Base-by-base conservation (phyloP, 1,284 basidiomycete species). In the Tremellales sp. region DNA sequence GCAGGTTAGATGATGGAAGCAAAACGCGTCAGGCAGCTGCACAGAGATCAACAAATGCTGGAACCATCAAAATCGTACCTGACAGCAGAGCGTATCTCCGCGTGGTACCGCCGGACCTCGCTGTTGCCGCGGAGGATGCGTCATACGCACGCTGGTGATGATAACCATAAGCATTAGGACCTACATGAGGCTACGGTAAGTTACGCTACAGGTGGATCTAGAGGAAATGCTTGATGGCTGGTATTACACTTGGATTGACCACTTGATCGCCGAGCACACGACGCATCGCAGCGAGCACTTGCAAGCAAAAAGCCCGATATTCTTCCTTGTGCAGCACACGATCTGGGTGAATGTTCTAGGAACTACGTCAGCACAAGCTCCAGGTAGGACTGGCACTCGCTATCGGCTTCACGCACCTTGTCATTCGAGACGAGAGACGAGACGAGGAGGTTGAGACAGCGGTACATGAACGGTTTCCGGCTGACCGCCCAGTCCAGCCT, bases 381-480 rank as follows among this genome's bases (percentile, higher is more conserved):
- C 4, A 17, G 15, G n/a, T 4, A 17, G 15, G 13, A 15, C 22
- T 21, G 26, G 15, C 22, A 37, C 4, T 17, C 21, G 31, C 24
- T 45, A 17, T 1, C 23, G 4, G 4, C n/a, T n/a, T n/a, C n/a
- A 51, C 62, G 37, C 45, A 67, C 67, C 49, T 64, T 53, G 27
- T 66, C 56, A 41, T 63, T 63, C 3, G 53, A 48, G 13, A 62
- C 51, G 46, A 70, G 46, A 3, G 67, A 47, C 1, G 64, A 62
- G 13, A 72, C 62, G 22, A 73, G 50, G 8, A 64, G 43, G 50
- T 72, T 74, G 40, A 70, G 51, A 52, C 66, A 68, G 3, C 64
- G 60, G 51, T 71, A 75, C 15, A 68, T 45, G 40, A 70, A 64
- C 23, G 65, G 45, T 53, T 74, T 75, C 17, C 36, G 36, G 11